Conservation (phyloP, 2,329 filamentous ascomycete species). For the Colletotrichum noveboracense region DNA sequence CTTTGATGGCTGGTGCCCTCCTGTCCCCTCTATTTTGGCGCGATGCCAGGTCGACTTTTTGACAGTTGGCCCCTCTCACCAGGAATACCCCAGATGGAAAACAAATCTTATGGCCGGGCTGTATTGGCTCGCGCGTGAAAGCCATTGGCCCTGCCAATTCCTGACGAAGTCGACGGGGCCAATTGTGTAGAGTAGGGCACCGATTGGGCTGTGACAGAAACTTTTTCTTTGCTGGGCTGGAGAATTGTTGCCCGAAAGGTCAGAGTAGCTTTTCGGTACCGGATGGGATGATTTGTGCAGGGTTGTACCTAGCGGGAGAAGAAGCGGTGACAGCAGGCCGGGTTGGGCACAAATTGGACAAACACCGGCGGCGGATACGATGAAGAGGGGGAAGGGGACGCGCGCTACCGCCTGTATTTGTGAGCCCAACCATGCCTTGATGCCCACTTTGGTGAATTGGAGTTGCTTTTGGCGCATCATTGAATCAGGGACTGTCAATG, state of each 20-base stretch:
- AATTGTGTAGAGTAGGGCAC: constrained; percentile 27
- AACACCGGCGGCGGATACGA: constrained; percentile 16
- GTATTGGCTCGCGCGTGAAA: constrained; percentile 2
- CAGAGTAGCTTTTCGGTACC: constrained; percentile 31
- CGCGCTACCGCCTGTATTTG: constrained; percentile 15
- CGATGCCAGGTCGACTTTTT: constrained; percentile 14
- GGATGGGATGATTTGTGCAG: constrained; percentile 33
- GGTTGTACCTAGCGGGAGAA: constrained; percentile 37
- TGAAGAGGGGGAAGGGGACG: constrained; percentile 11
- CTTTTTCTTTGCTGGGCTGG: constrained; percentile 19
- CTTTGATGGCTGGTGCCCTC: constrained; percentile 13
- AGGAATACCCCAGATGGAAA: constrained; percentile 22
- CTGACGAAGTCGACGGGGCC: constrained; percentile 4
- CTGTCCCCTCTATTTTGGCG: constrained; percentile 14
- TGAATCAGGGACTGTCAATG: not conserved
- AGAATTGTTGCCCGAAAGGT: constrained; percentile 37
- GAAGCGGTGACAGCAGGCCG: constrained; percentile 33
- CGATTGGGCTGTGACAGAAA: constrained; percentile 33
- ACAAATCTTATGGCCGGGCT: constrained; percentile 9
- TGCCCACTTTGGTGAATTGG: constrained; percentile 18
- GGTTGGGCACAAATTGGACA: constrained; percentile 25
- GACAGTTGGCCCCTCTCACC: constrained; percentile 22
- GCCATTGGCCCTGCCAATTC: constrained; percentile 20
- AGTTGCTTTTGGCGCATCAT: constrained; percentile 19
- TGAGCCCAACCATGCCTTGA: constrained; percentile 26